Evolutionary conservation across 768 basidiomycete species (phyloP).

Genomic region (Trametes cinnabarina): DNA sequence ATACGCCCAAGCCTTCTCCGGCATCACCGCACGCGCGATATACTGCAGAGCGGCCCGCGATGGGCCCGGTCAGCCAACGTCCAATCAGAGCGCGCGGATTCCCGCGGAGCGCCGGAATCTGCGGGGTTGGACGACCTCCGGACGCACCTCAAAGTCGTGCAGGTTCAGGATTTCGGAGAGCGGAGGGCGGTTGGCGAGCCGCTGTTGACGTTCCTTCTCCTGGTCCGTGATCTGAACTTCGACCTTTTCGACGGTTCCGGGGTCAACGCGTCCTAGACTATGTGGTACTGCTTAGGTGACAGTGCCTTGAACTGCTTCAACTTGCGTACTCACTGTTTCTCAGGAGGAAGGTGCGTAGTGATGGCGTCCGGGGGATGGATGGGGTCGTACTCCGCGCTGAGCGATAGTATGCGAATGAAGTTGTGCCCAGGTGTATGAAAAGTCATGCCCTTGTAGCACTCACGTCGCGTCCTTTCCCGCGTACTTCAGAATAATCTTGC

Average conservation of each 20-base stretch:
- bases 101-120: not conserved
- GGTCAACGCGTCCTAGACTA: constrained; percentile 68
- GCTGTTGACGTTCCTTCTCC: constrained; percentile 60
- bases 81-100: not conserved
- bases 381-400: constrained; percentile 67
- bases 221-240: constrained; percentile 60
- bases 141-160: constrained; percentile 85
- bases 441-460: no score
- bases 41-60: constrained; percentile 45
- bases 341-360: constrained; percentile 70
- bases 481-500: constrained; percentile 50
- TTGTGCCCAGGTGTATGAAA: no score
- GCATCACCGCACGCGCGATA: constrained; percentile 77
- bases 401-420: not conserved
- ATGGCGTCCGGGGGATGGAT: constrained; percentile 88
- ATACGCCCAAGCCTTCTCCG: constrained; percentile 91
- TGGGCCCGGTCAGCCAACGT: not conserved
- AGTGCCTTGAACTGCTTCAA: not conserved
- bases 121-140: not conserved
- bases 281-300: no score
- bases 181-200: constrained; percentile 61
- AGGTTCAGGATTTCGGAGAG: constrained; percentile 83
- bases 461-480: constrained; percentile 51
- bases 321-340: constrained; percentile 56
- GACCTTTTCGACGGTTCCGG: constrained; percentile 59